A percentile compares a stretch with the other conserved stretches of the same genome.
These are phyloP conservation scores for Colletotrichum tropicicola DNA, from an alignment of 2,329 filamentous ascomycete genomes.

Conservation along the genomic window DNA sequence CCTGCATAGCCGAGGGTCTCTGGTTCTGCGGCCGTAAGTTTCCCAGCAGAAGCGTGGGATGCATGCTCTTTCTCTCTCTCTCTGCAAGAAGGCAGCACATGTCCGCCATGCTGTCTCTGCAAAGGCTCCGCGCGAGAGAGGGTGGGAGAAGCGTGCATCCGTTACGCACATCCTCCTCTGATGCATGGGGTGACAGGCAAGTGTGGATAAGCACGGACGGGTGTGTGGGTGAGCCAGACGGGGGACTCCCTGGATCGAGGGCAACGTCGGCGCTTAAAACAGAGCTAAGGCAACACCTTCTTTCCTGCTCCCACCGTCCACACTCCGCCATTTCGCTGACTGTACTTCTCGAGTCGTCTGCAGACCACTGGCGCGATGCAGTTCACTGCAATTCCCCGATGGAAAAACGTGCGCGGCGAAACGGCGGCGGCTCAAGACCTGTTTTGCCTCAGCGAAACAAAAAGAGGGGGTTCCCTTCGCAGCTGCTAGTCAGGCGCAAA, in stretches of 20 bases:
- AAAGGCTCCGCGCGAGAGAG: too few species aligned
- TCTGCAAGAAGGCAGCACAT: constrained; percentile 24
- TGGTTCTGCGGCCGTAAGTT: constrained; percentile 42
- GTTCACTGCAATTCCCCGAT: constrained; percentile 22
- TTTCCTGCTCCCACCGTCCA: background rate
- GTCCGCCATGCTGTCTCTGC: too few species aligned
- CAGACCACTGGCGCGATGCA: constrained; percentile 19
- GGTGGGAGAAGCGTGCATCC: constrained; percentile 10
- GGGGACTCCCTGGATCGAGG: constrained; percentile 24
- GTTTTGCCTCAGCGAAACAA: constrained; percentile 1
- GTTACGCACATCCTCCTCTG: constrained; percentile 9
- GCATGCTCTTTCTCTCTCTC: constrained; percentile 25
- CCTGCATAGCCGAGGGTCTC: constrained; percentile 50
- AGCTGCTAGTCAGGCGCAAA: constrained; percentile 19
- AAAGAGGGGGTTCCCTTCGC: background rate
- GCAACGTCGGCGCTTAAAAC: constrained; percentile 28
- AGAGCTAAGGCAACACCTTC: constrained; percentile 26
- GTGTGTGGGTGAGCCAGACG: constrained; percentile 23
- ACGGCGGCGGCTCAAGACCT: constrained; percentile 1
- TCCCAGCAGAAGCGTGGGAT: constrained; percentile 30
- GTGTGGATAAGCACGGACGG: constrained; percentile 20
- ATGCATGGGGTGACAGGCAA: constrained; percentile 24
- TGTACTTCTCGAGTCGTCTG: constrained; percentile 1
- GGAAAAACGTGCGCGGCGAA: constrained; percentile 12
- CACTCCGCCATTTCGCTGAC: constrained; percentile 11